These are phyloP conservation scores for Spathaspora sp. DNA, from an alignment of 805 yeast genomes.

Conservation along the genomic window DNA sequence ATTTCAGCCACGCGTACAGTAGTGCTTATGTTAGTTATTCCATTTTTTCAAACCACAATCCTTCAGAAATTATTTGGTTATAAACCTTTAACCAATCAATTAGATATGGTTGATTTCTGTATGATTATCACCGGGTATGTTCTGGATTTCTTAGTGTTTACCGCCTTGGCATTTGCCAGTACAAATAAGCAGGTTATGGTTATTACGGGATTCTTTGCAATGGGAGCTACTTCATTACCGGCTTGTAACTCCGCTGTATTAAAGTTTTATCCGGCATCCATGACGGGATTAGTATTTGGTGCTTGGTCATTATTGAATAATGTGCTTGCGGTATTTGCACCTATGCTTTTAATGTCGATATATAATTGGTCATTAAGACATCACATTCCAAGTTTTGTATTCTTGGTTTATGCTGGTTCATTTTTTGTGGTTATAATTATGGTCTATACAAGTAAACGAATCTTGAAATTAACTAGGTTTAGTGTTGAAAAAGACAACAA, in stretches of 20 bases:
- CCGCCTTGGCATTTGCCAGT: constrained; percentile 22
- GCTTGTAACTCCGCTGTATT: constrained; percentile 52
- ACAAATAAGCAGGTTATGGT: constrained; percentile 46
- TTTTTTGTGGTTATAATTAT: constrained; percentile 5
- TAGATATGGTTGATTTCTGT: constrained; percentile 49
- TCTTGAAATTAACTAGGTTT: constrained; percentile 5
- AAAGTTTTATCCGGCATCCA: constrained; percentile 48
- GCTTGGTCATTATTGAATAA: constrained; percentile 51
- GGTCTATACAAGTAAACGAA: constrained; percentile 5
- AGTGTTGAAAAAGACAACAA: neutral
- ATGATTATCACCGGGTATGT: constrained; percentile 29
- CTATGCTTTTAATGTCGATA: constrained; percentile 43
- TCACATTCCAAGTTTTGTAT: constrained; percentile 20
- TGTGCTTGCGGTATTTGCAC: constrained; percentile 41
- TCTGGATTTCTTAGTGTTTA: constrained; percentile 35
- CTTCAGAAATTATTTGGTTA: constrained; percentile 25
- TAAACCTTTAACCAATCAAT: constrained; percentile 25
- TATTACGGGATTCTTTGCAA: constrained; percentile 26
- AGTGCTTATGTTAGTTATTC: constrained; percentile 46
- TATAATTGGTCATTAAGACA: constrained; percentile 29
- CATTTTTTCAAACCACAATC: constrained; percentile 34
- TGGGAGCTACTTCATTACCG: constrained; percentile 52
- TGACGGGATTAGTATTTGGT: constrained; percentile 13
- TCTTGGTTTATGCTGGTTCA: constrained; percentile 11
- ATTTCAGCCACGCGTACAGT: constrained; percentile 38